Evolutionary conservation across 306 rosid genomes (phyloP).

Genomic region (Lathyrus tuberosus): DNA sequence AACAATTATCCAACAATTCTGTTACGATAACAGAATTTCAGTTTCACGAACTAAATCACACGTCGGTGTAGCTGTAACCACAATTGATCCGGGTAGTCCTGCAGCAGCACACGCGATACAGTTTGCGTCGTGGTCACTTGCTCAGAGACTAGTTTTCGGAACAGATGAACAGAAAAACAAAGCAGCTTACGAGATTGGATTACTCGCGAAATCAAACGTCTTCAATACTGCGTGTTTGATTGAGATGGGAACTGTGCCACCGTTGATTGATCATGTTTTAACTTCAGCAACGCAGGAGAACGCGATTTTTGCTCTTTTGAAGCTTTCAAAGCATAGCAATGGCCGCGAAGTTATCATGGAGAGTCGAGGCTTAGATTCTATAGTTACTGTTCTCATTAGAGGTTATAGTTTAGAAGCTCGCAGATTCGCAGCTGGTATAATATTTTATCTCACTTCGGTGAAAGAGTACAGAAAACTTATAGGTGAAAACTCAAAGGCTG

Average conservation of each 20-base stretch:
- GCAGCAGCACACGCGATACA: conserved; percentile 53
- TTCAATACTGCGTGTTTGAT: conserved; percentile 63
- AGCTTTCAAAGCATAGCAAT: conserved; percentile 64
- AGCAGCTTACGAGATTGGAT: conserved; percentile 67
- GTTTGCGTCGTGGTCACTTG: conserved; percentile 51
- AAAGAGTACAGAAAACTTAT: conserved; percentile 57
- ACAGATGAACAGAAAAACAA: conserved; percentile 54
- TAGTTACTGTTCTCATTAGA: conserved; percentile 50
- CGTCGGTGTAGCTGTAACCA: conserved; percentile 24
- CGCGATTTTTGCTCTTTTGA: conserved; percentile 59
- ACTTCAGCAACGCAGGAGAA: conserved; percentile 45
- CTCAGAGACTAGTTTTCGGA: conserved; percentile 55
- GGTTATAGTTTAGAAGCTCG: conserved; percentile 59
- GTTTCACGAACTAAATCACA: conserved; percentile 10
- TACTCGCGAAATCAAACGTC: conserved; percentile 60
- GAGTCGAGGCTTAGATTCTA: conserved; percentile 48
- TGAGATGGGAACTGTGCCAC: conserved; percentile 55
- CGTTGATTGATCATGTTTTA: conserved; percentile 47
- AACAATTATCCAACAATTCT: conserved; percentile 53
- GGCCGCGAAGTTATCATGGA: conserved; percentile 54
- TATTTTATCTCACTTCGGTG: conserved; percentile 62
- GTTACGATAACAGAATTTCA: conserved; percentile 46
- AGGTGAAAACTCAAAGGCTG: conserved; percentile 55
- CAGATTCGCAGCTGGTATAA: conserved; percentile 59
- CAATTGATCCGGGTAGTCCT: conserved; percentile 38